phyloP scores from a whole-genome alignment of 2,329 filamentous ascomycete species.

The Cladophialophora chaetospira region DNA sequence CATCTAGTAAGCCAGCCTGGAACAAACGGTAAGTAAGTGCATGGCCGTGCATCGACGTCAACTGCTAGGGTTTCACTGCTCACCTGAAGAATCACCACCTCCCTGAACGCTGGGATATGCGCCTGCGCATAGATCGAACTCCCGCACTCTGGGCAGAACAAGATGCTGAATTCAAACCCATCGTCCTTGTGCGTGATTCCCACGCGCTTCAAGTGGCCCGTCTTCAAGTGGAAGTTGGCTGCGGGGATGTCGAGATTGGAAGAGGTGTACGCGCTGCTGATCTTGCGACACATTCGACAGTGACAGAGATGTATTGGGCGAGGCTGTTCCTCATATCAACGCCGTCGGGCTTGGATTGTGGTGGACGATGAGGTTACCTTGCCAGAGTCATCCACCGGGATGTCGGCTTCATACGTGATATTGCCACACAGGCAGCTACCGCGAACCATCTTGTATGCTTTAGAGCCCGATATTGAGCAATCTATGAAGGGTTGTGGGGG shows the following conservation, averaged over 20 bases:
- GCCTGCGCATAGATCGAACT: constrained; percentile 3
- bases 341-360: not conserved
- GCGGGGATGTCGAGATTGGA: not conserved
- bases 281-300: constrained; percentile 7
- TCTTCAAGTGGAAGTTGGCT: not conserved
- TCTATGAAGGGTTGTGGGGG: no score
- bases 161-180: constrained; percentile 4
- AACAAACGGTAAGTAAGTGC: not conserved
- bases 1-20: not conserved
- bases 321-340: not conserved
- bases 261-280: not conserved
- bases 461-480: no score
- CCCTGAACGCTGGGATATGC: not conserved
- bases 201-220: not conserved
- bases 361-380: not conserved
- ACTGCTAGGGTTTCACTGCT: not conserved
- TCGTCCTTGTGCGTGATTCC: constrained; percentile 1
- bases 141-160: constrained; percentile 5
- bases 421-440: constrained; percentile 9
- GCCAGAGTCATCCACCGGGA: not conserved
- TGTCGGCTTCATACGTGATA: not conserved
- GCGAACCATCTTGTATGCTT: not conserved
- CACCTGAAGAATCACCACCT: not conserved
- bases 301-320: not conserved
- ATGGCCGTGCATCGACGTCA: not conserved